A percentile compares a stretch with the other conserved stretches of the same genome.
phyloP scores from a whole-genome alignment of 2,329 filamentous ascomycete genomes.

The Fusarium xyrophilum region DNA sequence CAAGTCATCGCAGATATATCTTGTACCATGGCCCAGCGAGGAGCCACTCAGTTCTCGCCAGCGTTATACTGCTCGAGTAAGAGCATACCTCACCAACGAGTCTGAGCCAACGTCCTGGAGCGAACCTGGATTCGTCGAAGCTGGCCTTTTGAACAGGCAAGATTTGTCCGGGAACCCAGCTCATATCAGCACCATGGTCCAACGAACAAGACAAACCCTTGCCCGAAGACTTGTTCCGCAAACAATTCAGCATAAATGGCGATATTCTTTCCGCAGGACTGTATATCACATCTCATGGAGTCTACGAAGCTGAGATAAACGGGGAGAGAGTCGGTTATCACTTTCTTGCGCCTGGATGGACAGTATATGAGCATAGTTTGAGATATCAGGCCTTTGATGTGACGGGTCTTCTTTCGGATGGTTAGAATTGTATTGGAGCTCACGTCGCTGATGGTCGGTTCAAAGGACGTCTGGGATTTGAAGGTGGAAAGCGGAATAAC shows the following conservation, averaged over 20 bases:
- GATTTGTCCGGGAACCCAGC: not conserved
- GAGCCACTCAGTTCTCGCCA: not conserved
- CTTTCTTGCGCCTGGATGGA: conserved; percentile 59
- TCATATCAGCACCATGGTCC: not conserved
- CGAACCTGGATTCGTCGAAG: not conserved
- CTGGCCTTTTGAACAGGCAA: not conserved
- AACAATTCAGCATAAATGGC: conserved; percentile 41
- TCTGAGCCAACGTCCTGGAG: not conserved
- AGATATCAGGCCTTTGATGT: conserved; percentile 63
- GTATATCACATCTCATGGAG: conserved; percentile 55
- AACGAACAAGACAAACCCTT: not conserved
- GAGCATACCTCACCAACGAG: not conserved
- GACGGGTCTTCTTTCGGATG: conserved; percentile 50
- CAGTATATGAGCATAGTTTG: conserved; percentile 56
- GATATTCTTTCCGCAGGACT: conserved; percentile 48
- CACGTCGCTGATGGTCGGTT: conserved; percentile 60
- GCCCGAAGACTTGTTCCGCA: conserved; percentile 40
- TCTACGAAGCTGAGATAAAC: conserved; percentile 58
- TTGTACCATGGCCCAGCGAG: not conserved
- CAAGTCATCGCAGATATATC: not conserved
- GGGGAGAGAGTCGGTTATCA: conserved; percentile 42
- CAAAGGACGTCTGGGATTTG: conserved; percentile 45
- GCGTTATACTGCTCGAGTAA: not conserved
- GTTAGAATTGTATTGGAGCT: conserved; percentile 46
- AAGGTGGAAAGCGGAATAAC: conserved; percentile 34